Conservation (phyloP, 1,139 yeast species). For the Candida glucosophila region DNA sequence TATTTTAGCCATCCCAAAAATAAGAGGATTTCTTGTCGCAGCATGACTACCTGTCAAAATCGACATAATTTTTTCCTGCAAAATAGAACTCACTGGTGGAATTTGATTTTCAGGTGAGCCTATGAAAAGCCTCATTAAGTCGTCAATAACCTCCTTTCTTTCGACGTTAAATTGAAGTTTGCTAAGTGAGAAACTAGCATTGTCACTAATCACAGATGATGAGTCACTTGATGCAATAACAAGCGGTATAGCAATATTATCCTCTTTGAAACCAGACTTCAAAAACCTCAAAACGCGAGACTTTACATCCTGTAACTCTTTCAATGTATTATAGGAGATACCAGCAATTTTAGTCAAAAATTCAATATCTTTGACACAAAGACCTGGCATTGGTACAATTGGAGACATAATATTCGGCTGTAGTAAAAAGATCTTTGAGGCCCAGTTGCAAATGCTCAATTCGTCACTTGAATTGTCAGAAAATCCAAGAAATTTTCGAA, state of each 20-base stretch:
- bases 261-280: conserved; percentile 30
- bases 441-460: conserved; percentile 27
- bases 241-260: conserved; percentile 31
- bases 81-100: conserved; percentile 44
- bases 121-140: conserved; percentile 35
- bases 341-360: conserved; percentile 68
- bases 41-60: conserved; percentile 43
- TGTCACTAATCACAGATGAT: conserved; percentile 42
- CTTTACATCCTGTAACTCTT: conserved; percentile 42
- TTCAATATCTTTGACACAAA: conserved; percentile 43
- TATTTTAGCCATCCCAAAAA: conserved; percentile 38
- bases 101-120: conserved; percentile 31
- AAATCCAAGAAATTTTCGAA: neutral
- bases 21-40: conserved; percentile 33
- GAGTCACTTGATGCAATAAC: conserved; percentile 62
- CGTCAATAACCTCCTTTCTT: conserved; percentile 29
- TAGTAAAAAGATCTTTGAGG: conserved; percentile 51
- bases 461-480: neutral
- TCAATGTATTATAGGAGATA: conserved; percentile 39
- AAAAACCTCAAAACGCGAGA: conserved; percentile 23
- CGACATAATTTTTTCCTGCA: conserved; percentile 54
- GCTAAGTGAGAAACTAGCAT: conserved; percentile 43
- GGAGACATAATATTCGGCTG: conserved; percentile 26
- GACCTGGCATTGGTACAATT: conserved; percentile 48
- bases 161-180: conserved; percentile 49